These are phyloP conservation scores for Eucalyptus grandis DNA, from an alignment of 345 rosid genomes.

Conservation along the genomic window DNA sequence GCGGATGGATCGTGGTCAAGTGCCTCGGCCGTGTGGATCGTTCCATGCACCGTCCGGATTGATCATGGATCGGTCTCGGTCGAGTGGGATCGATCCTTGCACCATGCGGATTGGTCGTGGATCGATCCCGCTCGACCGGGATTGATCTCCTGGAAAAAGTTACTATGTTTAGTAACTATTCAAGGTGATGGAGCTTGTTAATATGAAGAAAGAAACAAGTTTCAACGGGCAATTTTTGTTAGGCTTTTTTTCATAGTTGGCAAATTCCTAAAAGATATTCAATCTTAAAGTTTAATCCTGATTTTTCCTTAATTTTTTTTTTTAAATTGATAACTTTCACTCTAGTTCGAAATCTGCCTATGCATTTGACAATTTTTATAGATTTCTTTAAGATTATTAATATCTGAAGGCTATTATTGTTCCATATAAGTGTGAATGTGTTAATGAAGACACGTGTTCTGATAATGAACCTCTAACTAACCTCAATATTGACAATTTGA, in stretches of 20 bases:
- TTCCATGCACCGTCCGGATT: too few relatives aligned
- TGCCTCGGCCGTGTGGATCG: too few relatives aligned
- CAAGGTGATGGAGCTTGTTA: not conserved
- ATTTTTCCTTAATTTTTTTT: not conserved
- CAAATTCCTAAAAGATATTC: not conserved
- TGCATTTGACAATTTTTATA: not conserved
- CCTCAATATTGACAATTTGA: not conserved
- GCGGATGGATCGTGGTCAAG: too few relatives aligned
- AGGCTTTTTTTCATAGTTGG: not conserved
- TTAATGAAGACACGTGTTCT: not conserved
- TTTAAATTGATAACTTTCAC: not conserved
- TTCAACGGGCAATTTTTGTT: not conserved
- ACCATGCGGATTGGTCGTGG: too few relatives aligned
- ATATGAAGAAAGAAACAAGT: not conserved
- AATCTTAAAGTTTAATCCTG: not conserved
- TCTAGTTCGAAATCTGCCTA: rapidly evolving
- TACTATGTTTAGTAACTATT: not conserved
- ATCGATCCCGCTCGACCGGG: too few relatives aligned
- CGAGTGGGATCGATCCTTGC: too few relatives aligned
- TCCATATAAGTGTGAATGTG: not conserved
- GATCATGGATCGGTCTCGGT: too few relatives aligned
- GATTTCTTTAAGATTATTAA: not conserved
- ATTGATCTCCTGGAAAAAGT: not conserved
- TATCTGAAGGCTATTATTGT: not conserved
- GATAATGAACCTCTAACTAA: not conserved